Evolutionary conservation across 441 rosid genomes (phyloP).

Genomic region (Rhodomyrtus psidioides): DNA sequence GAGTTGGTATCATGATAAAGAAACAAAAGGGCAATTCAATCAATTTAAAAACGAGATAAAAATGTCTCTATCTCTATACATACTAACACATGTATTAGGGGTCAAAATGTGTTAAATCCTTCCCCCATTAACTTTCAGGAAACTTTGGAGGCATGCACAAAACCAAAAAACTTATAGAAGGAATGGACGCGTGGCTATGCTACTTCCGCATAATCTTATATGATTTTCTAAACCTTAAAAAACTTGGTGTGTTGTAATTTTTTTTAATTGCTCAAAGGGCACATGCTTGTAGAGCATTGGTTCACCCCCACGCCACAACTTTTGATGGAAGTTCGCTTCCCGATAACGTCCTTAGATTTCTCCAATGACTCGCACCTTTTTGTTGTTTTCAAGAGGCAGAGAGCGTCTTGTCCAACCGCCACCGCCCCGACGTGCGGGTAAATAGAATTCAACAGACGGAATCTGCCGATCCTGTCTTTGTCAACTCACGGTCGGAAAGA

Average conservation of each 20-base stretch:
- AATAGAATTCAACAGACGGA: not conserved
- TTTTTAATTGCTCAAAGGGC: not conserved
- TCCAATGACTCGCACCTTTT: not conserved
- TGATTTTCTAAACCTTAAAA: not conserved
- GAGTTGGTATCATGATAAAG: not conserved
- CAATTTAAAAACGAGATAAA: not conserved
- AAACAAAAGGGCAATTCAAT: not conserved
- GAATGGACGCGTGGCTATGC: not conserved
- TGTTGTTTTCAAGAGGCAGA: not conserved
- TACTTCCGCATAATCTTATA: not conserved
- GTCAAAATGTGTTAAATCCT: not conserved
- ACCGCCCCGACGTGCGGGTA: not conserved
- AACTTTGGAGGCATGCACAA: not conserved
- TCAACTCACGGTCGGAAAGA: not conserved
- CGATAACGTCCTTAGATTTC: not conserved
- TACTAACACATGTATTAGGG: no score
- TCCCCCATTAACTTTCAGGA: not conserved
- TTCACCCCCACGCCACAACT: not conserved
- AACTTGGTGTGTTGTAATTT: not conserved
- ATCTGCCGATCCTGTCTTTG: not conserved
- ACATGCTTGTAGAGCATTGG: not conserved
- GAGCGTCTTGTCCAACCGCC: not conserved
- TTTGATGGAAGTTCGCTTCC: not conserved
- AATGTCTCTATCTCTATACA: no score
- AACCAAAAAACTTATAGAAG: not conserved